Conservation (phyloP, 179 eudicot species). For the Actinidia arguta region DNA sequence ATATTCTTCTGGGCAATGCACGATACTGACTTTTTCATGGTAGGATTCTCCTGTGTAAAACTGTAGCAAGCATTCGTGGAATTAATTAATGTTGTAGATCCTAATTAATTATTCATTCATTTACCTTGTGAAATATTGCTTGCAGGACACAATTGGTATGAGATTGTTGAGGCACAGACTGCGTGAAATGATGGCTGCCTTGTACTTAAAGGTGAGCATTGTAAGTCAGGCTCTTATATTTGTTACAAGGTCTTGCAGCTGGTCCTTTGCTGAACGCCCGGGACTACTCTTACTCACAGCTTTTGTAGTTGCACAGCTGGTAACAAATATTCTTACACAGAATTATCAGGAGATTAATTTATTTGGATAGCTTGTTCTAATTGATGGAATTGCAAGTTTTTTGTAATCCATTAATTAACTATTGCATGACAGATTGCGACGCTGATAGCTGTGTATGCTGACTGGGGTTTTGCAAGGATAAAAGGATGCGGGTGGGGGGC, state of each 20-base stretch:
- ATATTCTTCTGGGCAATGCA: constrained; percentile 48
- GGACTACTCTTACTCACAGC: constrained; percentile 46
- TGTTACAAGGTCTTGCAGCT: constrained; percentile 61
- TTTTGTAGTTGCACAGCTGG: constrained; percentile 54
- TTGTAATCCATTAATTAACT: background rate
- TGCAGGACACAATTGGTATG: constrained; percentile 39
- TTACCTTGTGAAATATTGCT: background rate
- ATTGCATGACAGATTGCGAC: constrained; percentile 45
- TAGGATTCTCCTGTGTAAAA: too few relatives aligned
- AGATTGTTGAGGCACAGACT: constrained; percentile 23
- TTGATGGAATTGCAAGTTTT: too few relatives aligned
- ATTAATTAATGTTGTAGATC: background rate
- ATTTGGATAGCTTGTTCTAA: too few relatives aligned
- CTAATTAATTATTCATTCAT: background rate
- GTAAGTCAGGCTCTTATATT: constrained; percentile 63
- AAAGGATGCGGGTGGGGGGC: constrained; percentile 80
- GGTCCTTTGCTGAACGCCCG: constrained; percentile 60
- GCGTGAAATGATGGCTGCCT: constrained; percentile 48
- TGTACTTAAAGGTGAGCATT: constrained; percentile 62
- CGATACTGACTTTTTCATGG: constrained; percentile 44
- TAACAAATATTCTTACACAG: constrained; percentile 23
- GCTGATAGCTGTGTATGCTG: constrained; percentile 48
- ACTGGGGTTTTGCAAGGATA: constrained; percentile 61
- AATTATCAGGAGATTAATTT: too few relatives aligned
- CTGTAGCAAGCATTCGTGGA: background rate